phyloP scores from a whole-genome alignment of 495 filamentous ascomycete genomes.

The Achaetomiella virescens region DNA sequence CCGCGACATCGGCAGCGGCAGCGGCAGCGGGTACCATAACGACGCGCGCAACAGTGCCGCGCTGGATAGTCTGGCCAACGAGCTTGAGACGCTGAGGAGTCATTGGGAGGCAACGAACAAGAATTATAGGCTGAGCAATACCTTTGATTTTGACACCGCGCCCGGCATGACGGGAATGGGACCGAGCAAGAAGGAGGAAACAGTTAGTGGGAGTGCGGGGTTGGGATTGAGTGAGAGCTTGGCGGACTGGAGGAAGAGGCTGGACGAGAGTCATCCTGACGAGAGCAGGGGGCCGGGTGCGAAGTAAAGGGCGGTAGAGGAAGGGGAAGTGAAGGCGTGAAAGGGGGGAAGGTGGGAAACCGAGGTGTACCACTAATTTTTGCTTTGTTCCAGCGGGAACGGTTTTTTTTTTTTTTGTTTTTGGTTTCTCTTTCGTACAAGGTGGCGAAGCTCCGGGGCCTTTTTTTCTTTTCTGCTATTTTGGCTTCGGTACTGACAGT shows the following conservation, averaged over 20 bases:
- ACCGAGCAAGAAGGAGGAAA: conserved; percentile 49
- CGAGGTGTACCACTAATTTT: background rate
- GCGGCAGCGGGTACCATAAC: conserved; percentile 14
- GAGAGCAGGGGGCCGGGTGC: conserved; percentile 2
- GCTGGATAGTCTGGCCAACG: conserved; percentile 81
- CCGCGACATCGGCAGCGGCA: background rate
- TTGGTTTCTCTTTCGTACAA: background rate
- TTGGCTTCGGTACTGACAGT: background rate
- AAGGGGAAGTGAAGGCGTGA: background rate
- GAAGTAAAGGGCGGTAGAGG: conserved; percentile 4
- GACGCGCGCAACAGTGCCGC: conserved; percentile 72
- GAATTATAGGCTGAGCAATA: conserved; percentile 79
- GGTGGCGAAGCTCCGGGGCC: background rate
- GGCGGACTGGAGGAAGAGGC: conserved; percentile 66
- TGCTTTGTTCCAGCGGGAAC: background rate
- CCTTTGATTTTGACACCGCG: conserved; percentile 71
- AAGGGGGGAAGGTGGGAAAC: background rate
- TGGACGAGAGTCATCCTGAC: conserved; percentile 46
- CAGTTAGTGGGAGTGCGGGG: conserved; percentile 23
- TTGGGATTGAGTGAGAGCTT: conserved; percentile 58
- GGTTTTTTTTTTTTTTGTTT: background rate
- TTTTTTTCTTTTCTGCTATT: background rate
- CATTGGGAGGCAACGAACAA: conserved; percentile 97
- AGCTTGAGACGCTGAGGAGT: conserved; percentile 78
- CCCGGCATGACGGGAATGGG: conserved; percentile 25